Evolutionary conservation across 805 yeast genomes (phyloP).

Genomic region (Kluyveromyces aestuarii): DNA sequence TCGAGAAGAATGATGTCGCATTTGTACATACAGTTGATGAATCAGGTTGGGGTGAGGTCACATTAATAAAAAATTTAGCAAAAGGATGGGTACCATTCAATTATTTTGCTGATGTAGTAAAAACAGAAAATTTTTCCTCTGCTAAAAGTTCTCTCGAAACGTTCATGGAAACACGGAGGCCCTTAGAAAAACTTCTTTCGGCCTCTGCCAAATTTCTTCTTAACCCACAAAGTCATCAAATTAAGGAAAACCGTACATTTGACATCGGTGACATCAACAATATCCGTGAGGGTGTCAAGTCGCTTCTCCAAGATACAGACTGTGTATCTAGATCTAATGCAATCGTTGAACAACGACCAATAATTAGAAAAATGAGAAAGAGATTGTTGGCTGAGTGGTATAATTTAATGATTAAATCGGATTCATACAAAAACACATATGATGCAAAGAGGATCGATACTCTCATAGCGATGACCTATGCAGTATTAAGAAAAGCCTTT

Average conservation of each 20-base stretch:
- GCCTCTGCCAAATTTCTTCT: constrained; percentile 59
- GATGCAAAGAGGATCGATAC: constrained; percentile 50
- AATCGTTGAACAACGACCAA: constrained; percentile 52
- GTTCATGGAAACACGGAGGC: constrained; percentile 33
- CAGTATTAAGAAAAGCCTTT: constrained; percentile 56
- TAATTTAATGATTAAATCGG: constrained; percentile 64
- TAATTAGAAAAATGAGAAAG: constrained; percentile 57
- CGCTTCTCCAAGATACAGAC: constrained; percentile 54
- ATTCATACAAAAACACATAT: constrained; percentile 59
- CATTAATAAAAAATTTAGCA: constrained; percentile 49
- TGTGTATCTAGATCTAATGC: constrained; percentile 69
- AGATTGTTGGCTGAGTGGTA: constrained; percentile 74
- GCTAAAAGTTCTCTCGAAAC: constrained; percentile 1
- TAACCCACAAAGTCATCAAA: constrained; percentile 48
- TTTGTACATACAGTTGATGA: constrained; percentile 73
- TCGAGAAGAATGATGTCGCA: constrained; percentile 59
- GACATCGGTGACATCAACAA: constrained; percentile 50
- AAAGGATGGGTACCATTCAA: constrained; percentile 87
- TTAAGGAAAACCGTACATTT: constrained; percentile 36
- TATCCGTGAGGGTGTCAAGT: constrained; percentile 65
- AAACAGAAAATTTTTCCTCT: constrained; percentile 10
- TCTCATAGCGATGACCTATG: constrained; percentile 53
- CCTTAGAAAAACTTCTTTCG: constrained; percentile 45
- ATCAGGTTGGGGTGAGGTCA: constrained; percentile 86
- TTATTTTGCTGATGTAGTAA: constrained; percentile 46